A percentile compares a stretch with the other conserved stretches of the same genome.
Evolutionary conservation across 805 yeast species (phyloP).

Genomic region (Candida boleticola): DNA sequence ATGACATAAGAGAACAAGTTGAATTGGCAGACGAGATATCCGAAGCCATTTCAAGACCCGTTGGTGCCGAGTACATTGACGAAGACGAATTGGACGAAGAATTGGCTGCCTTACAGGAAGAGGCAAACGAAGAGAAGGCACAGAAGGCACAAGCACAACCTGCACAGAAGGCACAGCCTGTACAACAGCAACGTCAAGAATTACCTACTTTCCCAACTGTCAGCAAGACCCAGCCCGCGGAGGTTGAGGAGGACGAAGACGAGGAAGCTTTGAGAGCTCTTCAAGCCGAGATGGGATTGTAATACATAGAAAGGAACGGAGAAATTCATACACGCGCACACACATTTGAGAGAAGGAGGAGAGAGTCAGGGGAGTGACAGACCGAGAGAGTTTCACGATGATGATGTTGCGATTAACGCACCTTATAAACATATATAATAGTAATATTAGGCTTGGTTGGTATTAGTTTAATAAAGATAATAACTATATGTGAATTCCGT

Average conservation of each 20-base stretch:
- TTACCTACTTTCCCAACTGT: slow-evolving; percentile 48
- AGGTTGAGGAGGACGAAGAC: slow-evolving; percentile 67
- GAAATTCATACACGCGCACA: background rate
- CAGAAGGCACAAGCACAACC: slow-evolving; percentile 15
- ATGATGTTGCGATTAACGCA: too few species aligned
- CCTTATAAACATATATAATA: background rate
- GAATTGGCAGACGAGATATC: slow-evolving; percentile 93
- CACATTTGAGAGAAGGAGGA: background rate
- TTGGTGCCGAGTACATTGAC: slow-evolving; percentile 77
- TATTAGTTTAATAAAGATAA: background rate
- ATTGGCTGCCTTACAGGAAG: slow-evolving; percentile 83
- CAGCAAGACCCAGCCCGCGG: slow-evolving; percentile 42
- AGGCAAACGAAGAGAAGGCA: slow-evolving; percentile 51
- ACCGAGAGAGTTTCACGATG: background rate
- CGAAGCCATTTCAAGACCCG: slow-evolving; percentile 93
- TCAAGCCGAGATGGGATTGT: slow-evolving; percentile 86
- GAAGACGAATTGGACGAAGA: slow-evolving; percentile 96
- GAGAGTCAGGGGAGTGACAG: background rate
- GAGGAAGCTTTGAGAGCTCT: slow-evolving; percentile 76
- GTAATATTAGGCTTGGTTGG: background rate
- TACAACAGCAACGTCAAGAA: slow-evolving; percentile 17
- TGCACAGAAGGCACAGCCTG: slow-evolving; percentile 9
- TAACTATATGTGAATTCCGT: too few species aligned
- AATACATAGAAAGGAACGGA: slow-evolving; percentile 10
- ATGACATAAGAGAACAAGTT: slow-evolving; percentile 94